Evolutionary conservation across 495 filamentous ascomycete species (phyloP).

Genomic region (Hypoxylon crocopeplum): DNA sequence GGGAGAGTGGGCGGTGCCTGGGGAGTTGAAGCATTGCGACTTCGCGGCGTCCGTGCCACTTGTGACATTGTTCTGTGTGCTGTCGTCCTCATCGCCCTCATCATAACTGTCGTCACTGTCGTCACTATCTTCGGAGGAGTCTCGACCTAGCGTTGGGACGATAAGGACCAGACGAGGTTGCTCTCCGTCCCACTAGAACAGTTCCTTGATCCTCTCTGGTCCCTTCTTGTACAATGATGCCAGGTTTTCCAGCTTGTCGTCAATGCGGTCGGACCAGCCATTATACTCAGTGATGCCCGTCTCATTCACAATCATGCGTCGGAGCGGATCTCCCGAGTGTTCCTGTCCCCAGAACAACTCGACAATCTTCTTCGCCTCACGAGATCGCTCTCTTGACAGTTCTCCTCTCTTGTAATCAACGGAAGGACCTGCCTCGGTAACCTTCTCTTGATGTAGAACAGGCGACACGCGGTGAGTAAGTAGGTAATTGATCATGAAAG

Average conservation of each 20-base stretch:
- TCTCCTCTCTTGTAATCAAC: too few relatives aligned
- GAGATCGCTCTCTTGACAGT: too few relatives aligned
- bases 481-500: constrained; percentile 11
- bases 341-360: constrained; percentile 1
- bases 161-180: background rate
- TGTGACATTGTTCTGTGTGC: background rate
- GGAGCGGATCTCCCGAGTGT: constrained; percentile 8
- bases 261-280: constrained; percentile 5
- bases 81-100: background rate
- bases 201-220: background rate
- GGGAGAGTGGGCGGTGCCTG: too few relatives aligned
- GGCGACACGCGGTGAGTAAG: constrained; percentile 9
- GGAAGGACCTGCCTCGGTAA: too few relatives aligned
- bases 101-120: background rate
- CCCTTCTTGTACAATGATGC: background rate
- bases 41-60: background rate
- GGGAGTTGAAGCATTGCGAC: too few relatives aligned
- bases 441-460: background rate
- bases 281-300: background rate
- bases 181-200: constrained; percentile 16
- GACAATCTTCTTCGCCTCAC: background rate
- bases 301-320: background rate
- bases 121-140: too few relatives aligned
- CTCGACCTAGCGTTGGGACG: background rate
- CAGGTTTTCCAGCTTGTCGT: constrained; percentile 5